phyloP scores from a whole-genome alignment of 1,284 basidiomycete genomes.

The Tetrapyrgos nigripes region DNA sequence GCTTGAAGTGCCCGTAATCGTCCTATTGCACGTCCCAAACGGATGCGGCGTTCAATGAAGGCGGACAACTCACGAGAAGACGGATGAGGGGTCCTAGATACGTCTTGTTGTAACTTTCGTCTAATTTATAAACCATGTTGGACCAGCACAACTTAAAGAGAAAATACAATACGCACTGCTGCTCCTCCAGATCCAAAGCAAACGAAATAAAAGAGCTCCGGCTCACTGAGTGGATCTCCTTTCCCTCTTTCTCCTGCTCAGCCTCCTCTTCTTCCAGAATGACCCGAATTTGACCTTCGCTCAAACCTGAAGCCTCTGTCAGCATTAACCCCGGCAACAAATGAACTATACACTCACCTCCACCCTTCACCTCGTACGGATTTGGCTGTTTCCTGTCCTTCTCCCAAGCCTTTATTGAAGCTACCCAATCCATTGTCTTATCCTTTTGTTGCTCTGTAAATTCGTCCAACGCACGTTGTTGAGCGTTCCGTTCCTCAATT shows the following conservation, averaged over 20 bases:
- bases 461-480: neutral
- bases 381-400: slow-evolving; percentile 22
- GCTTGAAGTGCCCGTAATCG: slow-evolving; percentile 3
- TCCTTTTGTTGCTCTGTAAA: neutral
- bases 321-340: neutral
- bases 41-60: neutral
- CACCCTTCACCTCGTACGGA: slow-evolving; percentile 23
- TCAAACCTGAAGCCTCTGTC: slow-evolving; percentile 8
- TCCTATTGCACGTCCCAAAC: neutral
- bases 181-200: slow-evolving; percentile 22
- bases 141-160: neutral
- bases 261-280: slow-evolving; percentile 20
- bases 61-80: neutral
- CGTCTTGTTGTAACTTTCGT: neutral
- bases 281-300: slow-evolving; percentile 14
- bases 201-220: slow-evolving; percentile 12
- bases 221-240: slow-evolving; percentile 10
- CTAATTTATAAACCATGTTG: neutral
- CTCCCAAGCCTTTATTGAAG: slow-evolving; percentile 30
- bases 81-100: neutral
- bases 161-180: slow-evolving; percentile 18
- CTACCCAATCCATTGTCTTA: slow-evolving; percentile 20
- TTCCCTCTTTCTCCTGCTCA: neutral
- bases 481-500: neutral
- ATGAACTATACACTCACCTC: slow-evolving; percentile 1